A percentile compares a stretch with the other conserved stretches of the same genome.
Evolutionary conservation across 257 asterid species (phyloP).

Genomic region (Anisodus tanguticus): DNA sequence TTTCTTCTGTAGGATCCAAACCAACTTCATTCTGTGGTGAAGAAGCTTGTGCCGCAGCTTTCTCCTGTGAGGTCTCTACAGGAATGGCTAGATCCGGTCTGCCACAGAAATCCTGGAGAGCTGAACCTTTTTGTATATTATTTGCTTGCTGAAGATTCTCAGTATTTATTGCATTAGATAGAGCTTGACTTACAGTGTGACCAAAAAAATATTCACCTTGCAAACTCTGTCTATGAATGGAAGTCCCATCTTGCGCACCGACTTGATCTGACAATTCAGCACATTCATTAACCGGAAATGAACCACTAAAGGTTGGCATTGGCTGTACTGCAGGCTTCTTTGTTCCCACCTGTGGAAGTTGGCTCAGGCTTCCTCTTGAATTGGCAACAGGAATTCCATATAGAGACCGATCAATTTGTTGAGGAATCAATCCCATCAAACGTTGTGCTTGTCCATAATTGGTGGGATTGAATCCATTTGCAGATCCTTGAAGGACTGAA

Average conservation of each 20-base stretch:
- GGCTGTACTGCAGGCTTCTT: slow-evolving; percentile 60
- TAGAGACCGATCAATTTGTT: slow-evolving; percentile 74
- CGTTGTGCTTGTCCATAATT: slow-evolving; percentile 57
- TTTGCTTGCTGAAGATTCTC: slow-evolving; percentile 57
- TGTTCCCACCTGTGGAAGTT: slow-evolving; percentile 55
- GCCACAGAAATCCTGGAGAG: slow-evolving; percentile 46
- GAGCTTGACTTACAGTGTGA: slow-evolving; percentile 53
- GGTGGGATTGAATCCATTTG: slow-evolving; percentile 59
- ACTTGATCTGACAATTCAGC: slow-evolving; percentile 53
- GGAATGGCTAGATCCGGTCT: slow-evolving; percentile 50
- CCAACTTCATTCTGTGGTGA: slow-evolving; percentile 60
- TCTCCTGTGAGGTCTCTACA: slow-evolving; percentile 49
- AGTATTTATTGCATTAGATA: slow-evolving; percentile 40
- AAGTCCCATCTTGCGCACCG: slow-evolving; percentile 48
- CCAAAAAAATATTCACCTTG: slow-evolving; percentile 55
- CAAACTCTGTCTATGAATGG: slow-evolving; percentile 53
- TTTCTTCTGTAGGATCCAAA: slow-evolving; percentile 90
- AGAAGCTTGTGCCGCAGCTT: slow-evolving; percentile 42
- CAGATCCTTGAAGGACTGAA: slow-evolving; percentile 60
- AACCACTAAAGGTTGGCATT: slow-evolving; percentile 48
- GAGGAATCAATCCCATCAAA: slow-evolving; percentile 56
- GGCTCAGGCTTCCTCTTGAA: slow-evolving; percentile 69
- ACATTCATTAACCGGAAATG: slow-evolving; percentile 54
- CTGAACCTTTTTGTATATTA: slow-evolving; percentile 50
- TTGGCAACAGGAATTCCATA: slow-evolving; percentile 83